Evolutionary conservation across 108 stramenopile species (phyloP).

Genomic region (Cafeteria roenbergensis): DNA sequence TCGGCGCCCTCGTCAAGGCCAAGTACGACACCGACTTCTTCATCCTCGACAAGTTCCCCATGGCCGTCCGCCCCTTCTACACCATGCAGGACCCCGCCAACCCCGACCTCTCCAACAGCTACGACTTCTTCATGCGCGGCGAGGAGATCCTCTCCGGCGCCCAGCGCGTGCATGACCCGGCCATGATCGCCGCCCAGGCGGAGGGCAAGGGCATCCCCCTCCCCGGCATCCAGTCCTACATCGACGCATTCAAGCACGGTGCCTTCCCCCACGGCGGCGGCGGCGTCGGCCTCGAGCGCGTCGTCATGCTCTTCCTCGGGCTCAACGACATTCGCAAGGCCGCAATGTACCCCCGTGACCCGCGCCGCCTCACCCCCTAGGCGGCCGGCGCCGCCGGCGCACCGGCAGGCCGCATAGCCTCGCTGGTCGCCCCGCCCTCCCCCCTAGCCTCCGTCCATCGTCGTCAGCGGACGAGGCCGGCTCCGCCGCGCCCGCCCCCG

Average conservation of each 20-base stretch:
- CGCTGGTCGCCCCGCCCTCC: too few species aligned
- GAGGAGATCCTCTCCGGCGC: constrained; percentile 98
- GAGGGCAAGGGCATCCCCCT: constrained; percentile 73
- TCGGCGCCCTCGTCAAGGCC: constrained; percentile 80
- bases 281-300: constrained; percentile 93
- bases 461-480: too few species aligned
- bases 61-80: constrained; percentile 90
- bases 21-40: constrained; percentile 97
- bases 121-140: constrained; percentile 96
- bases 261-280: constrained; percentile 90
- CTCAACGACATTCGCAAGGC: constrained; percentile 90
- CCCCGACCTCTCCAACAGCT: constrained; percentile 78
- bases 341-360: constrained; percentile 94
- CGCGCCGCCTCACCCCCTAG: constrained; percentile 82
- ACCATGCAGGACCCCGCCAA: constrained; percentile 90
- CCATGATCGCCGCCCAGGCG: constrained; percentile 73
- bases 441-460: too few species aligned
- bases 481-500: too few species aligned
- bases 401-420: too few species aligned
- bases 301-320: constrained; percentile 96
- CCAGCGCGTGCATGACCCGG: constrained; percentile 92
- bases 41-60: constrained; percentile 99
- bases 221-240: constrained; percentile 64
- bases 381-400: too few species aligned
- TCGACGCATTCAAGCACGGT: constrained; percentile 91